Conservation (phyloP, 169 alveolate species). For the Plasmodium adleri region DNA sequence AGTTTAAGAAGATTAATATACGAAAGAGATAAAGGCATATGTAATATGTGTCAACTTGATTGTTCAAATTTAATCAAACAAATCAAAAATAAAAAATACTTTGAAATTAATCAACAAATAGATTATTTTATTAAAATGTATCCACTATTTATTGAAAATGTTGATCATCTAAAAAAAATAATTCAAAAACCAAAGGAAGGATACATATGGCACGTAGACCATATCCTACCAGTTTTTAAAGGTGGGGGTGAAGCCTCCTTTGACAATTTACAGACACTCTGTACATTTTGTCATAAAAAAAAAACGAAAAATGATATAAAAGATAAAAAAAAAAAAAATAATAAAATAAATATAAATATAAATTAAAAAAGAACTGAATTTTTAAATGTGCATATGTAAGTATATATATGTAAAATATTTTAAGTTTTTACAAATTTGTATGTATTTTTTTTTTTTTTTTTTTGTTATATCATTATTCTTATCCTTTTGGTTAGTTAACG, state of each 20-base stretch:
- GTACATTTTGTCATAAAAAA: constrained; percentile 70
- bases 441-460: background rate
- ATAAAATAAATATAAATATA: background rate
- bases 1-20: constrained; percentile 60
- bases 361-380: background rate
- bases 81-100: constrained; percentile 36
- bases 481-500: too few species aligned
- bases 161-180: constrained; percentile 34
- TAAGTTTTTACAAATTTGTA: background rate
- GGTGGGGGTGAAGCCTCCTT: constrained; percentile 70
- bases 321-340: constrained; percentile 1
- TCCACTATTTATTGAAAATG: constrained; percentile 61
- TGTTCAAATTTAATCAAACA: constrained; percentile 41
- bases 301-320: constrained; percentile 48
- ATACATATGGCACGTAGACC: constrained; percentile 59
- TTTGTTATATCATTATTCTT: background rate
- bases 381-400: background rate
- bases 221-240: constrained; percentile 40
- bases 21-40: constrained; percentile 67
- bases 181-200: constrained; percentile 45
- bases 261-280: constrained; percentile 49
- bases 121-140: constrained; percentile 42
- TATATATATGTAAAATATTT: background rate
- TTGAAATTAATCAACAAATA: constrained; percentile 39
- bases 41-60: constrained; percentile 47